These are phyloP conservation scores for Effrenium voratum DNA, from an alignment of 73 alveolate species.

Conservation along the genomic window DNA sequence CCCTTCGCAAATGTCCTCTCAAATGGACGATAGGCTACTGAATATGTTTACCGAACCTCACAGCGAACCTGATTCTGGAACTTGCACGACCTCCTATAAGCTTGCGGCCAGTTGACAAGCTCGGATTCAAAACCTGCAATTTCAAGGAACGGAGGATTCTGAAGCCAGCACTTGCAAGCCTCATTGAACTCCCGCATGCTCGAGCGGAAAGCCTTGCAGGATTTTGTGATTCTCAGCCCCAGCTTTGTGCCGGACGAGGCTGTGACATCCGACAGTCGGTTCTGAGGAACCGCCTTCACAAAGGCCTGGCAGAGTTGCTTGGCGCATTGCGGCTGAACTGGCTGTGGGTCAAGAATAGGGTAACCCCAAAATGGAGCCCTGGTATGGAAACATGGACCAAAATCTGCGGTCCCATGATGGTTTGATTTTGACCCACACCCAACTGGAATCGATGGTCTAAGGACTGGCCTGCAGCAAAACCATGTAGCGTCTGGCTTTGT, in stretches of 20 bases:
- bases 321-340: no score
- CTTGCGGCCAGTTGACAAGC: no score
- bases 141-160: background rate
- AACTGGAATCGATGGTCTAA: background rate
- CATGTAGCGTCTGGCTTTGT: constrained; percentile 82
- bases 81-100: no score
- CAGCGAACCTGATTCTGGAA: no score
- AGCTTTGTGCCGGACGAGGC: background rate
- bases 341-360: no score
- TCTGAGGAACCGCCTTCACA: constrained; percentile 90
- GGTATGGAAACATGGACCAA: background rate
- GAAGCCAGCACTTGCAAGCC: background rate
- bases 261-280: constrained; percentile 54
- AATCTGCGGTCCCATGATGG: background rate
- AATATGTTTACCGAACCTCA: no score
- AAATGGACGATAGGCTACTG: no score
- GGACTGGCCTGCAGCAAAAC: constrained; percentile 52
- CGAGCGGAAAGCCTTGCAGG: constrained; percentile 73
- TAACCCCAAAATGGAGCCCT: no score
- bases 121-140: constrained; percentile 45
- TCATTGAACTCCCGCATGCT: constrained; percentile 86
- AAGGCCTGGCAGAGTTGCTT: constrained; percentile 38
- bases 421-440: background rate
- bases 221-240: background rate
- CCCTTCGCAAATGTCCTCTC: no score